Conservation (phyloP, 1,284 basidiomycete genomes). For the Athelia sp. region DNA sequence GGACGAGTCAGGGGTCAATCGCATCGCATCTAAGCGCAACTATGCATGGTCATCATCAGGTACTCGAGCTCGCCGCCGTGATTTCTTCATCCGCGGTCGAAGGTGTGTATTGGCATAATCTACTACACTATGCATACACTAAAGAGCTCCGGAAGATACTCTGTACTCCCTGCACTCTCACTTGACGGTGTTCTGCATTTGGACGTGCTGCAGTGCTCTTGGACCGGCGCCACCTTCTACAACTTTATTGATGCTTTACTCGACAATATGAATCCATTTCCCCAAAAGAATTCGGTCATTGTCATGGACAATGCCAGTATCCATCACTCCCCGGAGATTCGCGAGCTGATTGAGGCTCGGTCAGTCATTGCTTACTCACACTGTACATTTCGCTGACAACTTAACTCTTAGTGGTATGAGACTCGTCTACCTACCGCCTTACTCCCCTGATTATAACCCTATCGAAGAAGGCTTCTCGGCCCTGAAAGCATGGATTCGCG, state of each 20-base stretch:
- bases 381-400: not conserved
- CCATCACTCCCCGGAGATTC: slow-evolving; percentile 22
- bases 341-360: slow-evolving; percentile 24
- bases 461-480: slow-evolving; percentile 28
- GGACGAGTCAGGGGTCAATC: slow-evolving; percentile 2
- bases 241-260: slow-evolving; percentile 20
- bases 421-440: slow-evolving; percentile 25
- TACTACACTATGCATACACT: no score
- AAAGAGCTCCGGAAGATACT: slow-evolving; percentile 14
- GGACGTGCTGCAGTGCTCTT: slow-evolving; percentile 16
- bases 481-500: slow-evolving; percentile 23
- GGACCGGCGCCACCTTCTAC: slow-evolving; percentile 11
- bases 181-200: slow-evolving; percentile 18
- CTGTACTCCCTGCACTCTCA: slow-evolving; percentile 16
- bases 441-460: slow-evolving; percentile 30
- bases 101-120: not conserved
- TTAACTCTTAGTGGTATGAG: slow-evolving; percentile 20
- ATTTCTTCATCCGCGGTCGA: slow-evolving; percentile 1
- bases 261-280: slow-evolving; percentile 23
- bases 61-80: not conserved
- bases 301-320: slow-evolving; percentile 31
- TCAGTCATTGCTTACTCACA: slow-evolving; percentile 10
- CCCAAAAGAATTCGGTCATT: slow-evolving; percentile 25
- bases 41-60: slow-evolving; percentile 2
- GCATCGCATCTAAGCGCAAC: not conserved